Percentiles rank a stretch among this genome's conserved stretches.
These are phyloP conservation scores for Phaseolus coccineus DNA, from an alignment of 331 rosid species.

Conservation along the genomic window DNA sequence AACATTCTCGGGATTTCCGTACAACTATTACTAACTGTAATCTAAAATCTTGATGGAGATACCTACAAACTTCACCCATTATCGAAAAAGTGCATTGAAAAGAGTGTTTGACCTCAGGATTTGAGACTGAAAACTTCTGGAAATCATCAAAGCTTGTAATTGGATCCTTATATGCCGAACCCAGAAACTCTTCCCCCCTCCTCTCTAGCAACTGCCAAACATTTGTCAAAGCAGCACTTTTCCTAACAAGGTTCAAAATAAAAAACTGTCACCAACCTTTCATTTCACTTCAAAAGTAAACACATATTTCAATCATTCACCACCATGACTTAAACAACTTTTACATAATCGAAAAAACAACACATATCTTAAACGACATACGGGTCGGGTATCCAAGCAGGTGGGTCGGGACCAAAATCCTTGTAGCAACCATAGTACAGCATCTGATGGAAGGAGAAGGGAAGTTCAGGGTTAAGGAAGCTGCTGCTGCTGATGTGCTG, in stretches of 20 bases:
- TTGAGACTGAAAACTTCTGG: slow-evolving; percentile 81
- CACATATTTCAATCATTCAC: background rate
- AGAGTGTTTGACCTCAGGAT: slow-evolving; percentile 68
- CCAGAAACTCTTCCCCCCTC: slow-evolving; percentile 78
- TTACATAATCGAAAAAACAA: background rate
- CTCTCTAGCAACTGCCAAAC: slow-evolving; percentile 73
- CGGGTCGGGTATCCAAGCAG: slow-evolving; percentile 91
- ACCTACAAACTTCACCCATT: background rate
- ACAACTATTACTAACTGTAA: background rate
- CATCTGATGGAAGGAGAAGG: slow-evolving; percentile 90
- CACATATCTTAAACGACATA: slow-evolving; percentile 39
- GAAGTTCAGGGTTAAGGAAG: slow-evolving; percentile 72
- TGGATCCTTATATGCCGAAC: slow-evolving; percentile 82
- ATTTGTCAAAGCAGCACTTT: slow-evolving; percentile 65
- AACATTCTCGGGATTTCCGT: background rate
- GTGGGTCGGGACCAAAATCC: slow-evolving; percentile 84
- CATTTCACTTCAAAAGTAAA: background rate
- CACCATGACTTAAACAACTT: background rate
- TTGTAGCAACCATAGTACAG: slow-evolving; percentile 71
- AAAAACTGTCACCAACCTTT: background rate
- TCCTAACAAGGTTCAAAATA: slow-evolving; percentile 47
- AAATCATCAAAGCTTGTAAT: slow-evolving; percentile 77
- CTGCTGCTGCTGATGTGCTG: slow-evolving; percentile 55
- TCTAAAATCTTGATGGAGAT: background rate
- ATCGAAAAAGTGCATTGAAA: background rate